Conservation (phyloP, 2,329 filamentous ascomycete genomes). For the Colletotrichum chlorophyti region DNA sequence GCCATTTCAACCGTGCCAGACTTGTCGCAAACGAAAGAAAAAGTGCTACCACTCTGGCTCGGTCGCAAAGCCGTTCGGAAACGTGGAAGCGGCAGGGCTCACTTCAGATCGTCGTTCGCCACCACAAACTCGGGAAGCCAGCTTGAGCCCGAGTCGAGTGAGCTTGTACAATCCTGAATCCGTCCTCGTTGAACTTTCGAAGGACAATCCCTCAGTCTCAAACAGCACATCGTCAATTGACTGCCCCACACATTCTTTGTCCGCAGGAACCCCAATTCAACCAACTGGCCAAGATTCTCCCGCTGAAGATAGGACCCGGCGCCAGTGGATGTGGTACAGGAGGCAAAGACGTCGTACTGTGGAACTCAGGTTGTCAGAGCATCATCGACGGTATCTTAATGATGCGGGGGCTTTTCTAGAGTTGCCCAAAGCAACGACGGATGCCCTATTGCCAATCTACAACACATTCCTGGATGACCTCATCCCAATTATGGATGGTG, state of each 20-base stretch:
- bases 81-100: neutral
- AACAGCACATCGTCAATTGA: neutral
- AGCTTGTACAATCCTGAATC: conserved; percentile 32
- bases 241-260: too few relatives aligned
- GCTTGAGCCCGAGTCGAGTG: conserved; percentile 20
- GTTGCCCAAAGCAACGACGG: conserved; percentile 27
- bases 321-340: conserved; percentile 28
- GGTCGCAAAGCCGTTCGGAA: neutral
- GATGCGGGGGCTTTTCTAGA: conserved; percentile 25
- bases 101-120: neutral
- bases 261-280: too few relatives aligned
- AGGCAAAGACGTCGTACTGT: conserved; percentile 15
- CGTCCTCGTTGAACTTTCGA: conserved; percentile 27
- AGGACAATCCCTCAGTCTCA: neutral
- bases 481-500: conserved; percentile 29
- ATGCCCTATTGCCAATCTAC: conserved; percentile 29
- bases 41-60: conserved; percentile 28
- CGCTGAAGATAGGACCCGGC: neutral
- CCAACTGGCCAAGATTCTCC: neutral
- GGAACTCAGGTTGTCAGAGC: conserved; percentile 3
- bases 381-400: conserved; percentile 27
- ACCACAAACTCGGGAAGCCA: conserved; percentile 7
- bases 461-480: conserved; percentile 28
- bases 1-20: conserved; percentile 20
- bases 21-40: conserved; percentile 30